Evolutionary conservation across 495 filamentous ascomycete species (phyloP).

Genomic region (Lophiostoma macrostomum): DNA sequence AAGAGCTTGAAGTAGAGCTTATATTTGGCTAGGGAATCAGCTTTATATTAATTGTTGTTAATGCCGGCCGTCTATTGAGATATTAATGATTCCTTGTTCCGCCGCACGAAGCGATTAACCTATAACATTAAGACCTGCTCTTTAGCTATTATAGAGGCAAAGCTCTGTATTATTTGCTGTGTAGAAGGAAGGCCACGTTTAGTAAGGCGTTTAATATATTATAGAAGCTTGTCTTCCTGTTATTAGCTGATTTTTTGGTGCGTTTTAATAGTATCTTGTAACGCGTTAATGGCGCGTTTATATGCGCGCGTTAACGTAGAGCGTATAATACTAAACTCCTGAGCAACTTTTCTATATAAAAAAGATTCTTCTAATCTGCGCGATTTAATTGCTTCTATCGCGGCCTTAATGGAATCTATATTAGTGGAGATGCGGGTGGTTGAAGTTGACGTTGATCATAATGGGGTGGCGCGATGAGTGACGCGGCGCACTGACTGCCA

Average conservation of each 20-base stretch:
- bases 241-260: neutral
- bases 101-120: neutral
- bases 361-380: neutral
- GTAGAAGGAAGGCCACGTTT: neutral
- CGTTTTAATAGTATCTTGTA: neutral
- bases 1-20: neutral
- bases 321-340: neutral
- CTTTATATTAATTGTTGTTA: neutral
- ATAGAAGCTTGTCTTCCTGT: neutral
- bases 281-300: neutral
- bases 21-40: neutral
- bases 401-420: constrained; percentile 10
- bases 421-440: neutral
- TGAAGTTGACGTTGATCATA: neutral
- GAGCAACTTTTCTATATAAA: neutral
- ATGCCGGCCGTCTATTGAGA: neutral
- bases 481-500: too few relatives aligned
- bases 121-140: neutral
- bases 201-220: neutral
- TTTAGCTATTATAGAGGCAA: neutral
- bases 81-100: neutral
- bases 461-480: too few relatives aligned
- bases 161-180: neutral
- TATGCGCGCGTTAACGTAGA: neutral
- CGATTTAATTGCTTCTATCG: neutral